Evolutionary conservation across 495 filamentous ascomycete species (phyloP).

Genomic region (Trichocladium uniseriatum): DNA sequence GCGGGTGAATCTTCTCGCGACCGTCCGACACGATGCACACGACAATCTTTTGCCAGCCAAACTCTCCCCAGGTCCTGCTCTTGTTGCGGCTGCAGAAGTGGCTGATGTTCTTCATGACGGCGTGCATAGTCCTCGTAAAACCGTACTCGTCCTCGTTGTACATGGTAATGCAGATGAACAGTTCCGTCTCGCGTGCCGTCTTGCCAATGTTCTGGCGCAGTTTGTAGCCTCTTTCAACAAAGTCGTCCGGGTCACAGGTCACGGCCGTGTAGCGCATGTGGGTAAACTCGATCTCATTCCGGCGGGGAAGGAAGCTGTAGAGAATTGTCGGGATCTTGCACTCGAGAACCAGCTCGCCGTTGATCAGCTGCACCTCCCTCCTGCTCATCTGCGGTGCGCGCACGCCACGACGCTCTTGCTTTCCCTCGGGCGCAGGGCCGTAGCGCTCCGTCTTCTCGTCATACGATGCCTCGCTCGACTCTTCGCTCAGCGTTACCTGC

Average conservation of each 20-base stretch:
- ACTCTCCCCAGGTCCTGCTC: slow-evolving; percentile 91
- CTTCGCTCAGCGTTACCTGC: slow-evolving; percentile 36
- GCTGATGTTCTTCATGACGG: slow-evolving; percentile 93
- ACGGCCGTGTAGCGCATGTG: slow-evolving; percentile 99
- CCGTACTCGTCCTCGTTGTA: slow-evolving; percentile 97
- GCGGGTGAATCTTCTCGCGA: slow-evolving; percentile 83
- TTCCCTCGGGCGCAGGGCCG: slow-evolving; percentile 75
- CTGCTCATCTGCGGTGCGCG: slow-evolving; percentile 80
- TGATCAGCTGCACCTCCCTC: slow-evolving; percentile 91
- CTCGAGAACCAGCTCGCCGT: slow-evolving; percentile 93
- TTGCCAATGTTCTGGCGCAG: slow-evolving; percentile 87
- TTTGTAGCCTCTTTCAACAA: slow-evolving; percentile 78
- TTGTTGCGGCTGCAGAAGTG: slow-evolving; percentile 92
- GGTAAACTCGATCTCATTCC: slow-evolving; percentile 93
- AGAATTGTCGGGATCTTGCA: slow-evolving; percentile 98
- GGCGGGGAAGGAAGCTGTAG: slow-evolving; percentile 83
- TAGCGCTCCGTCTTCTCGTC: slow-evolving; percentile 61
- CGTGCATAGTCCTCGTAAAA: slow-evolving; percentile 97
- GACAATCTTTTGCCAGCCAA: slow-evolving; percentile 99
- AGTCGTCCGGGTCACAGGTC: slow-evolving; percentile 96
- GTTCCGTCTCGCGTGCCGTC: slow-evolving; percentile 85
- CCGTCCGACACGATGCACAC: slow-evolving; percentile 95
- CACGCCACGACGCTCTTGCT: slow-evolving; percentile 75
- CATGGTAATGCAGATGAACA: slow-evolving; percentile 98
- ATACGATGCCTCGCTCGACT: slow-evolving; percentile 28